Base-by-base conservation (phyloP, 1,284 basidiomycete species). In the Boletus mariae region DNA sequence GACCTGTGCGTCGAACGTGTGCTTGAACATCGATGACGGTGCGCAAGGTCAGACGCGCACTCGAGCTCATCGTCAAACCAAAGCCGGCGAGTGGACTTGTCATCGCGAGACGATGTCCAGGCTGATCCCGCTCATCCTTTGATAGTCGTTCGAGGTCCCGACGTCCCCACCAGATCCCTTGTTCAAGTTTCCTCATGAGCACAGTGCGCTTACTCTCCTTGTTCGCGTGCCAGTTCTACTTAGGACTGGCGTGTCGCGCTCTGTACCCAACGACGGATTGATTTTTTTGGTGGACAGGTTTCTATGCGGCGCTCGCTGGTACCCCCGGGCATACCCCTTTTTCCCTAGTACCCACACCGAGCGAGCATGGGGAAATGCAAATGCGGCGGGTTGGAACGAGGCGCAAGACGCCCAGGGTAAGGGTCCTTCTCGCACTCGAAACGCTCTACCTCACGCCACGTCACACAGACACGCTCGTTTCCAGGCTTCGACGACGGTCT, bases 21-120 rank as follows among this genome's bases (percentile, higher is more conserved):
- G 20, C 20, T 13, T 11, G 13, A 38, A 7, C 41, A 28, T 28
- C 25, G 12, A 65, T 61, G 60, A 52, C 54, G 20, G 20, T 63
- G 45, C 51, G 49, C 44, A 55, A 56, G 34, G 52, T 57, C 5
- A 47, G 54, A 15, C 56, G 64, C 7, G 35, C 52, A 0, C 15
- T 68, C 31, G 45, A 41, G 60, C 56, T 69, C 28, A 57, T 69
- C 32, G 53, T 69, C 47, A 63, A 66, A 42, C 67, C 66, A 17
- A 66, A 63, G 45, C 64, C 64, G 52, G 64, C 55, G 47, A 55
- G 67, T 69, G 38, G 11, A 23, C 37, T 7, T 28, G 11, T 37
- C 17, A 6, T 20, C 13, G 3, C 12, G 28, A 8, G 4, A 42
- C 8, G 12, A 6, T 35, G 13, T 41, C 43, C 29, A 45, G 7